Conservation (phyloP, 495 filamentous ascomycete genomes). For the Amphirosellinia nigrospora region DNA sequence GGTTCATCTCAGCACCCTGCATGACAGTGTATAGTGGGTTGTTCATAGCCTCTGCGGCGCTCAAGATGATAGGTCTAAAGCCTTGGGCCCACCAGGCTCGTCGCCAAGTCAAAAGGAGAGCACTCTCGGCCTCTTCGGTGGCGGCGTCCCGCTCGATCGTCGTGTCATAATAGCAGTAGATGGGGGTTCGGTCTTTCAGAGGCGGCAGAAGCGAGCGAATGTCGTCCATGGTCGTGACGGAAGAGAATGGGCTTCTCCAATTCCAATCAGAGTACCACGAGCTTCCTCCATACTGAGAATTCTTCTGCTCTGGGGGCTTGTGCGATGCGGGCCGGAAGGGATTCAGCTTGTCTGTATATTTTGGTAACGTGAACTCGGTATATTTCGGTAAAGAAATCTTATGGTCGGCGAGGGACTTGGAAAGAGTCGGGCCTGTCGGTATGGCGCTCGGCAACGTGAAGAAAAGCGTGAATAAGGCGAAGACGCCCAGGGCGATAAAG, state of each 20-base stretch:
- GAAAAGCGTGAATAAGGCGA: constrained; percentile 54
- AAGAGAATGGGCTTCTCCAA: constrained; percentile 88
- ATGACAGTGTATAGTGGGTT: constrained; percentile 78
- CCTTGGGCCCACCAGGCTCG: constrained; percentile 94
- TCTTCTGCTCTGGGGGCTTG: constrained; percentile 72
- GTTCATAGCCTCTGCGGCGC: constrained; percentile 81
- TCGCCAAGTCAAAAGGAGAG: constrained; percentile 84
- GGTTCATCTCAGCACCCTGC: constrained; percentile 58
- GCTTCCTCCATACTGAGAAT: constrained; percentile 76
- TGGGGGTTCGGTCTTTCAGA: constrained; percentile 69
- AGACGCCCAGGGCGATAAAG: constrained; percentile 48
- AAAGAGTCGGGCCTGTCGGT: constrained; percentile 44
- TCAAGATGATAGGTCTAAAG: constrained; percentile 83
- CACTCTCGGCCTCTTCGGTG: constrained; percentile 71
- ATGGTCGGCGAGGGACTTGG: constrained; percentile 44
- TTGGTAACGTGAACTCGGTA: constrained; percentile 20
- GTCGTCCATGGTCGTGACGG: constrained; percentile 82
- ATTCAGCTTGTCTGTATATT: constrained; percentile 49
- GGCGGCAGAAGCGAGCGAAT: constrained; percentile 86
- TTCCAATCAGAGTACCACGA: constrained; percentile 88
- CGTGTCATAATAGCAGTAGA: constrained; percentile 92
- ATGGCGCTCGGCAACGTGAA: constrained; percentile 54
- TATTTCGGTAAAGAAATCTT: constrained; percentile 54
- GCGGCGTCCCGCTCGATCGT: constrained; percentile 65
- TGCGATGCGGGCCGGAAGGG: constrained; percentile 76